Percentiles rank a stretch among this genome's conserved stretches.
Evolutionary conservation across 768 basidiomycete genomes (phyloP).

Genomic region (Phlebiopsis gigantea): DNA sequence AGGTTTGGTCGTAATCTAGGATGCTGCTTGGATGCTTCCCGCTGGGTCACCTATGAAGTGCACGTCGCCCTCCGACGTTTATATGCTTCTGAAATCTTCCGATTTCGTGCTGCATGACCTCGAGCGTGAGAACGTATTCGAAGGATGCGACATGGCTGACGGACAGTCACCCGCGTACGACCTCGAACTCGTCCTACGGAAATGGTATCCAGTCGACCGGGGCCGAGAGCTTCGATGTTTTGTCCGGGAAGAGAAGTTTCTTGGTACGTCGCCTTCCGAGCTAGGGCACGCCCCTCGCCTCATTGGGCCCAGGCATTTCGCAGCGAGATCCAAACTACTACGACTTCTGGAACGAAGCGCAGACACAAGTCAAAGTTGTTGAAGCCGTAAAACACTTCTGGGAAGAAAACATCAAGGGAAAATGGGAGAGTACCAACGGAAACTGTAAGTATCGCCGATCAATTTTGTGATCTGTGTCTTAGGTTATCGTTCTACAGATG

Average conservation of each 20-base stretch:
- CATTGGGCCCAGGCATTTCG: constrained; percentile 53
- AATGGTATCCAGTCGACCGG: constrained; percentile 84
- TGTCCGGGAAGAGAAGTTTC: constrained; percentile 60
- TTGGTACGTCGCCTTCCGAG: constrained; percentile 60
- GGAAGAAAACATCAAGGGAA: constrained; percentile 55
- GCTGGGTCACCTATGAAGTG: constrained; percentile 82
- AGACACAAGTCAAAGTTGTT: constrained; percentile 48
- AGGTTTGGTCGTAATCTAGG: constrained; percentile 38
- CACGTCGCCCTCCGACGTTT: constrained; percentile 83
- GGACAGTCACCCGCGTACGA: constrained; percentile 36
- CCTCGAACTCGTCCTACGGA: constrained; percentile 81
- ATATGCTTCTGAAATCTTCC: constrained; percentile 87
- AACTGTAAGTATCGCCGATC: constrained; percentile 71
- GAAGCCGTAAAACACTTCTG: constrained; percentile 56
- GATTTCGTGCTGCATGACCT: constrained; percentile 86
- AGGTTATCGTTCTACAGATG: constrained; percentile 42
- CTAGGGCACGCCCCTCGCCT: neutral
- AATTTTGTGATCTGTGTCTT: neutral
- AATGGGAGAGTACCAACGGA: constrained; percentile 44
- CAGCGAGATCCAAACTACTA: constrained; percentile 91
- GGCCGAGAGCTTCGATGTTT: constrained; percentile 90
- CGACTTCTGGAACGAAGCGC: constrained; percentile 69
- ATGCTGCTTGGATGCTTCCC: constrained; percentile 88
- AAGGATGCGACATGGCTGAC: constrained; percentile 40
- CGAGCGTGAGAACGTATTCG: constrained; percentile 54